These are phyloP conservation scores for Paecilomyces fulvus DNA, from an alignment of 2,329 filamentous ascomycete genomes.

Conservation along the genomic window DNA sequence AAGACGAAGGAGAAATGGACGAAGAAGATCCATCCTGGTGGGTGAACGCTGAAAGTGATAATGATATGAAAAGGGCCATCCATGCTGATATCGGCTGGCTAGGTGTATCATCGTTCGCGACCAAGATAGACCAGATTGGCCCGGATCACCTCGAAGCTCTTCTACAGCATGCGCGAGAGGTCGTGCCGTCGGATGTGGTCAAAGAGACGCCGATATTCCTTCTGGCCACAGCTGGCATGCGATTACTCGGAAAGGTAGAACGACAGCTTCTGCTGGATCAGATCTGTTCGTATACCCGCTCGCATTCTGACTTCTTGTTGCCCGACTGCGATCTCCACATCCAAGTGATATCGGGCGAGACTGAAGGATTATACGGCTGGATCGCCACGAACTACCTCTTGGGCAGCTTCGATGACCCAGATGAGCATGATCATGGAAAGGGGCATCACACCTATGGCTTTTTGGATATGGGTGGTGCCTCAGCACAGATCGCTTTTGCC, in stretches of 20 bases:
- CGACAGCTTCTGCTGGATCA: constrained; percentile 64
- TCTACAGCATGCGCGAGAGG: constrained; percentile 68
- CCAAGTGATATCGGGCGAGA: constrained; percentile 91
- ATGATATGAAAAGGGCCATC: neutral
- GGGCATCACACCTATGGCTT: constrained; percentile 94
- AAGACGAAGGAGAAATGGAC: constrained; percentile 80
- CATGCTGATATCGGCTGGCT: constrained; percentile 3
- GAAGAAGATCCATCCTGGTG: constrained; percentile 86
- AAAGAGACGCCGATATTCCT: constrained; percentile 85
- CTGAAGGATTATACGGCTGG: constrained; percentile 94
- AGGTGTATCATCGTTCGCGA: constrained; percentile 79
- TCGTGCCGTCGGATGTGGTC: constrained; percentile 68
- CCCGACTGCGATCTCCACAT: constrained; percentile 87
- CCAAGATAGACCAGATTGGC: constrained; percentile 67
- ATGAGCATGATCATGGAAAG: constrained; percentile 71
- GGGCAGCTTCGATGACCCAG: constrained; percentile 74
- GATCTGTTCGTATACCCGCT: constrained; percentile 73
- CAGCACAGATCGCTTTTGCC: constrained; percentile 94
- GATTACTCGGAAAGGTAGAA: constrained; percentile 66
- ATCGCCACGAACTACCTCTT: constrained; percentile 93
- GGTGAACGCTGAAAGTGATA: constrained; percentile 4
- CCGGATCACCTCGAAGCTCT: constrained; percentile 71
- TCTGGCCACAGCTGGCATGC: constrained; percentile 92
- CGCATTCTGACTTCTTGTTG: constrained; percentile 70
- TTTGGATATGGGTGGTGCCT: constrained; percentile 95